A percentile compares a stretch with the other conserved stretches of the same genome.
phyloP scores from a whole-genome alignment of 352 stramenopile genomes.

The Globisporangium abappressorium region DNA sequence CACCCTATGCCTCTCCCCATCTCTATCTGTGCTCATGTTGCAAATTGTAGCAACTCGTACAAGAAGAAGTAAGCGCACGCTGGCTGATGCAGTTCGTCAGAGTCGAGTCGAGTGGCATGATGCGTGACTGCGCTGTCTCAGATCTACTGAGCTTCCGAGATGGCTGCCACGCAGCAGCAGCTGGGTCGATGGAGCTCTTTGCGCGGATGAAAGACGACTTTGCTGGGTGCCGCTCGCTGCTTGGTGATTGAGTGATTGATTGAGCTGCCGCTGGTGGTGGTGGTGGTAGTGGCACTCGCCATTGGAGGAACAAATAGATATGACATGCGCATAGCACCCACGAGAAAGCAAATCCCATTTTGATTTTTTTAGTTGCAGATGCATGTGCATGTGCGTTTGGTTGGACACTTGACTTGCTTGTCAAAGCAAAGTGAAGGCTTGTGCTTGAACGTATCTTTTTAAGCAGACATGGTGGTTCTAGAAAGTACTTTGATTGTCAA shows the following conservation, averaged over 20 bases:
- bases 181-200: not conserved
- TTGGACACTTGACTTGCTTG: not conserved
- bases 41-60: slow-evolving; percentile 12
- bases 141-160: not conserved
- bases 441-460: not conserved
- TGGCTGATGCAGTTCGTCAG: not conserved
- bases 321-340: not conserved
- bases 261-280: not conserved
- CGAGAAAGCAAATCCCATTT: slow-evolving; percentile 2
- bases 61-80: slow-evolving; percentile 7
- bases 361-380: not conserved
- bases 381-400: not conserved
- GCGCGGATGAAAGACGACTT: slow-evolving; percentile 1
- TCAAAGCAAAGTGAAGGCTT: not conserved
- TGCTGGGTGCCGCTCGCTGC: slow-evolving; percentile 7
- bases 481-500: not conserved
- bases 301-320: slow-evolving; percentile 5
- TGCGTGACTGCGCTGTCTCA: slow-evolving; percentile 10
- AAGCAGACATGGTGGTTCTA: not conserved
- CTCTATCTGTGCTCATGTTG: slow-evolving; percentile 1
- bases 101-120: not conserved
- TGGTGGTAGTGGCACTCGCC: not conserved
- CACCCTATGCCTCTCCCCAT: not conserved
- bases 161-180: not conserved
- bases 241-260: slow-evolving; percentile 1